These are phyloP conservation scores for Ganoderma lucidum DNA, from an alignment of 1,284 basidiomycete genomes.

Conservation along the genomic window DNA sequence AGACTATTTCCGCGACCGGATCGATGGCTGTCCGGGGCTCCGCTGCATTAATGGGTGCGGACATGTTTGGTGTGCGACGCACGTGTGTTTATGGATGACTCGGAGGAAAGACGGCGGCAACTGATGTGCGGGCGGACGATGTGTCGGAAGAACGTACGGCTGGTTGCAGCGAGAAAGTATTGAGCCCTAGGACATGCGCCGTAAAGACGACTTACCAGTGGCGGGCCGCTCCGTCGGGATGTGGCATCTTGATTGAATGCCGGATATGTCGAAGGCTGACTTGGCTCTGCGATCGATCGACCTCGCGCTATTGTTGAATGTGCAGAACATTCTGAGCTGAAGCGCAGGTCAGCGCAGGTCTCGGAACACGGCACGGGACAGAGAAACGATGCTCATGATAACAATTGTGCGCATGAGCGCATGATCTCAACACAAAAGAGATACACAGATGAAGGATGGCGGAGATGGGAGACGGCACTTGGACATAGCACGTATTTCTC, in stretches of 20 bases:
- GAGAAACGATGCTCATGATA: neutral
- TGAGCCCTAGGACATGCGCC: neutral
- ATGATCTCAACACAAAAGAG: neutral
- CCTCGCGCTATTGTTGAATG: neutral
- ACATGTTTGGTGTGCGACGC: neutral
- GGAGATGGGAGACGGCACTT: neutral
- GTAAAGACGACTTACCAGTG: neutral
- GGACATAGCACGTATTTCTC: neutral
- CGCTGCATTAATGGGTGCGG: neutral
- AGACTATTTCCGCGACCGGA: neutral
- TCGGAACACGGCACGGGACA: neutral
- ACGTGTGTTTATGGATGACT: neutral
- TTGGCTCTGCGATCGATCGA: slow-evolving; percentile 1
- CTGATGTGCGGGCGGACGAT: neutral
- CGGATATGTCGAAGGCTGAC: neutral
- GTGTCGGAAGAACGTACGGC: neutral
- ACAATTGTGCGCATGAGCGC: neutral
- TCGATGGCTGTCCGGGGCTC: neutral
- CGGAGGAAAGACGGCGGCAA: slow-evolving; percentile 1
- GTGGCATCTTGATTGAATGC: slow-evolving; percentile 13
- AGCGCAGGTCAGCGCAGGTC: neutral
- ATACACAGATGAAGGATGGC: neutral
- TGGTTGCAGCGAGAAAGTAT: too few relatives aligned
- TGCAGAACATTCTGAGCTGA: neutral
- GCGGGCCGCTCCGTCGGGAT: neutral